Evolutionary conservation across 305 asterid genomes (phyloP), one percentile per base, ranked within the genome.

Genomic region (Coffea humblotiana): DNA sequence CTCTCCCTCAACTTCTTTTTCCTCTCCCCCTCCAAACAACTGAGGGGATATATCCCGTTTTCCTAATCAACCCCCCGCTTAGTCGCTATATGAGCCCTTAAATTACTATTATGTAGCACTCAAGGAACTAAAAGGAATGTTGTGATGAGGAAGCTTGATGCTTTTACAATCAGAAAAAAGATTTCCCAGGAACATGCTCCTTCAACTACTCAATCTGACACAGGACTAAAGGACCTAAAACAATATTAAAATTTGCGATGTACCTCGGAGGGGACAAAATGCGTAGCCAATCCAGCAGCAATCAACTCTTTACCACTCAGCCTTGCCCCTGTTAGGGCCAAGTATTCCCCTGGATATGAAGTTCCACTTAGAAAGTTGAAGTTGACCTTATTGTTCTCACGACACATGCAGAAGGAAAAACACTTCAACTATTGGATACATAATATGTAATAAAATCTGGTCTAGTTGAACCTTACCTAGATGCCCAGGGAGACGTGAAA

Each of bases 241-340:
- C 4, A 27, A 32, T 64, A 1, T 32, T 52, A n/a, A 23, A 77
- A 43, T 56, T 68, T 79, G 37, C 16, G 67, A 90, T 78, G 84
- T 77, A 95, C 99, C 92, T 92, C 97, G 69, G 90, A 90, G 60
- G 96, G 96, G 76, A 93, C 97, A 83, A 90, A 90, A 85, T 95
- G 97, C 76, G 99, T 93, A 21, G 97, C 97, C 71, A 95, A 87
- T 83, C 97, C 97, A 25, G 89, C 88, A 66, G 97, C 91, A 79
- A 95, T 89, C 84, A 93, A 79, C 81, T 95, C 99, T 83, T 84
- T 88, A 52, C 98, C 98, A 56, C 79, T 95, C 84, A 95, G 85
- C 88, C 97, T 89, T 51, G 93, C 94, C 43, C 99, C 99, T 1
- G 99, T 93, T 78, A 95, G 85, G 77, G 94, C 98, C 88, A 93